Evolutionary conservation across 2,329 filamentous ascomycete genomes (phyloP), one percentile per base, ranked within the genome.

Genomic region (Alternaria hordeiaustralica): DNA sequence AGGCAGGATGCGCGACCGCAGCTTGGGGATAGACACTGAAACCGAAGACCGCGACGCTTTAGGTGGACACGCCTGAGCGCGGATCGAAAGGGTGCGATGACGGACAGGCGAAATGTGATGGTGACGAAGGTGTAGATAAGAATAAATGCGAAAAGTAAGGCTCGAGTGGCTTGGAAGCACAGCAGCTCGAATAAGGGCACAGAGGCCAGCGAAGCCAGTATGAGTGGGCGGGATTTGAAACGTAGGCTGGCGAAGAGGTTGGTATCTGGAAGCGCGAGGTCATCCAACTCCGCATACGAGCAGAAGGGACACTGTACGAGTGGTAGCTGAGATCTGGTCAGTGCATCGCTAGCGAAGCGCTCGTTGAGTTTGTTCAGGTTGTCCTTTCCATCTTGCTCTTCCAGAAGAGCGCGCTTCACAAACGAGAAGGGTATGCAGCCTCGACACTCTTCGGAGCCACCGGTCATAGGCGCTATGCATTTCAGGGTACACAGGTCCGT

Each of bases 231-330:
- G 68, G 80, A 60, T 43, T 71, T 73, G 28, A 78, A 61, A 4
- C 67, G 71, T 11, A 79, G 68, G 11, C 64, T 62, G 21, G 66
- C 30, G 23, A 78, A 66, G 23, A 77, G 71, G n/a, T 73, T 72
- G 6, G 64, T 64, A 23, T 67, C 67, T 1, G 74, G 66, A 7
- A 76, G 65, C 2, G 74, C 68, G 18, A 81, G 71, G 45, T 84
- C 82, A 78, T 97, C 93, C 25, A 94, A 86, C 82, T 98, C 96
- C 30, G 93, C 93, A 75, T 98, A 99, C 69, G 86, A 86, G 84
- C 95, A 99, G 76, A 96, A 97, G 0, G 94, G 94, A 73, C 96
- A 98, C 43, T 90, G 89, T 51, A 96, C 85, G 2, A 98, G 86
- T 4, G 92, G 90, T 7, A 97, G 81, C 21, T 88, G 87, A 23